Conservation (phyloP, 1,284 basidiomycete species). For the Coniferiporia weirii region DNA sequence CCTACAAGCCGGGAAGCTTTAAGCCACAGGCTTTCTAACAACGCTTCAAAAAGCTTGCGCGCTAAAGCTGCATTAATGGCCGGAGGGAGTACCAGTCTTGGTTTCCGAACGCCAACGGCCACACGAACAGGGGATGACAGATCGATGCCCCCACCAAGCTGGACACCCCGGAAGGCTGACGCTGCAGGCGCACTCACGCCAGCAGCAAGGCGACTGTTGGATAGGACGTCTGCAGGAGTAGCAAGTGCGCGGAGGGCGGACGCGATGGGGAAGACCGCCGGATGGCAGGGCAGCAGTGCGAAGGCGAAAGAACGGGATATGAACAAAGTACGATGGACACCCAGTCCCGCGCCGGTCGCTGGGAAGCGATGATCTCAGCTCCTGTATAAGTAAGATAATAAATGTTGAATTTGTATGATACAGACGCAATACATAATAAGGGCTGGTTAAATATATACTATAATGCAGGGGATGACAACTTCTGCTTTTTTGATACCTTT, state of each 20-base stretch:
- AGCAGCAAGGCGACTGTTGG: slow-evolving; percentile 69
- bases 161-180: slow-evolving; percentile 60
- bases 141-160: slow-evolving; percentile 65
- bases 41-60: slow-evolving; percentile 62
- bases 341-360: slow-evolving; percentile 52
- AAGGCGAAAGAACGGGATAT: slow-evolving; percentile 52
- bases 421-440: background rate
- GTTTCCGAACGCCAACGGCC: slow-evolving; percentile 32
- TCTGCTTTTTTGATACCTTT: slow-evolving; percentile 34
- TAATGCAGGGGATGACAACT: slow-evolving; percentile 1
- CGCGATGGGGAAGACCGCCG: slow-evolving; percentile 56
- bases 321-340: slow-evolving; percentile 71
- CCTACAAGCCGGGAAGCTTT: slow-evolving; percentile 71
- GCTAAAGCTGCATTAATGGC: slow-evolving; percentile 61
- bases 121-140: slow-evolving; percentile 30
- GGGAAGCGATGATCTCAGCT: slow-evolving; percentile 23
- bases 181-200: slow-evolving; percentile 73
- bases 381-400: background rate
- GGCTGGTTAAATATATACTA: background rate
- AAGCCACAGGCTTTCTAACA: slow-evolving; percentile 72
- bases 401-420: slow-evolving; percentile 16
- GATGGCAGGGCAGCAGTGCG: slow-evolving; percentile 45
- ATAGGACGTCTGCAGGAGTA: slow-evolving; percentile 60
- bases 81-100: slow-evolving; percentile 31
- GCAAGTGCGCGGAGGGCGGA: slow-evolving; percentile 61